Evolutionary conservation across 106 monocot species (phyloP), one percentile per base, ranked within the genome.

Genomic region (Narthecium ossifragum): DNA sequence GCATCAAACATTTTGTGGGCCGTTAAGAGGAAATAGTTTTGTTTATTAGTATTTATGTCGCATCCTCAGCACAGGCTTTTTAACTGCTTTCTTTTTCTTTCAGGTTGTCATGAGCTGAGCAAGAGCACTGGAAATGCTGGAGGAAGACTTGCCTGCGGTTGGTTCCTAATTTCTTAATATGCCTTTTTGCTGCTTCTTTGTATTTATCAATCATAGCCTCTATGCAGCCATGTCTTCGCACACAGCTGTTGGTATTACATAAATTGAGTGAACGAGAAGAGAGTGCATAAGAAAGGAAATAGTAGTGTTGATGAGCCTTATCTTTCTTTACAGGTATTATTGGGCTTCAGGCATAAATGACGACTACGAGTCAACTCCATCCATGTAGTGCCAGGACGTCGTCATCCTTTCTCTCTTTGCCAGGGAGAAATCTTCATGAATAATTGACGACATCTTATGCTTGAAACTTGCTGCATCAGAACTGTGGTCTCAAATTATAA

Each of bases 341-440:
- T 33, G 64, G 64, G 17, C 50, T 64, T 9, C 64, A 64, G 51
- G 64, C 21, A 22, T 64, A 47, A 30, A 59, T 53, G 8, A 28
- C 17, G 18, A 23, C 26, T 51, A 23, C 48, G 21, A 51, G 50
- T 2, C 2, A 23, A 22, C 23, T 49, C 21, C n/a, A n/a, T n/a
- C n/a, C n/a, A n/a, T 22, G 2, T 22, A 51, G 20, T 22, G 2
- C 9, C 23, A 51, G 50, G 26, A 23, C 18, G 50, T 51, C 18
- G 50, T 1, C 18, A 22, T 51, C 8, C 50, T 49, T 7, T 18
- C 50, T 23, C 21, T 51, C 26, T 1, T 23, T 15, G 50, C 2
- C 23, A 51, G 13, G n/a, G n/a, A n/a, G n/a, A n/a, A n/a, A n/a
- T n/a, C n/a, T n/a, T n/a, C n/a, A n/a, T n/a, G n/a, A n/a, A n/a